A percentile compares a stretch with the other conserved stretches of the same genome.
Conservation (phyloP, 1,284 basidiomycete genomes). For the Leccinum ponderosum region DNA sequence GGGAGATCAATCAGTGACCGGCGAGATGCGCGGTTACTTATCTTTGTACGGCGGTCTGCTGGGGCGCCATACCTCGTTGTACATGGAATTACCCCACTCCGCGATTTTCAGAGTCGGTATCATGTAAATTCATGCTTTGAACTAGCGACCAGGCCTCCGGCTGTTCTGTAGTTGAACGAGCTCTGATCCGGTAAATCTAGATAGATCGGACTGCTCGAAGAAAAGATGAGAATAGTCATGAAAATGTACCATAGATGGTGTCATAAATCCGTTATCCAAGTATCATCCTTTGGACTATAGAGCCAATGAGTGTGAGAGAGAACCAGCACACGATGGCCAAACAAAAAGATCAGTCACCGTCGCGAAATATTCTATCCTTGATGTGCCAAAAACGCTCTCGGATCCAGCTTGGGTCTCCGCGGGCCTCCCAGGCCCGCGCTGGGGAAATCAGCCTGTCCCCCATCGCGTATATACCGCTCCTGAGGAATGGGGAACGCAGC, state of each 20-base stretch:
- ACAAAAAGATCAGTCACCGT: not conserved
- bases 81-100: not conserved
- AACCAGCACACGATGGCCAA: not conserved
- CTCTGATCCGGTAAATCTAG: not conserved
- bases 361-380: constrained; percentile 6
- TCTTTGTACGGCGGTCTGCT: too few species aligned
- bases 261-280: not conserved
- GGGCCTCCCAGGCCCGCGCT: constrained; percentile 28
- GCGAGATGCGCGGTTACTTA: too few species aligned
- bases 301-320: not conserved
- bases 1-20: too few species aligned
- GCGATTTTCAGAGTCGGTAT: not conserved
- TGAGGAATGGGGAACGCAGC: constrained; percentile 19
- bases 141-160: not conserved
- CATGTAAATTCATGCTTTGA: not conserved
- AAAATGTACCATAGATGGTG: not conserved
- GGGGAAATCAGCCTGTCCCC: constrained; percentile 24
- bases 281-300: not conserved
- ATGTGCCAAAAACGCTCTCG: constrained; percentile 25
- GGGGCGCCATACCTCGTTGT: too few species aligned
- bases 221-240: not conserved
- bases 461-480: constrained; percentile 18
- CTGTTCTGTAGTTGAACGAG: not conserved
- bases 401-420: constrained; percentile 21
- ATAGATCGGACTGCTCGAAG: not conserved